Evolutionary conservation across 345 rosid species (phyloP).

Genomic region (Salix dunnii): DNA sequence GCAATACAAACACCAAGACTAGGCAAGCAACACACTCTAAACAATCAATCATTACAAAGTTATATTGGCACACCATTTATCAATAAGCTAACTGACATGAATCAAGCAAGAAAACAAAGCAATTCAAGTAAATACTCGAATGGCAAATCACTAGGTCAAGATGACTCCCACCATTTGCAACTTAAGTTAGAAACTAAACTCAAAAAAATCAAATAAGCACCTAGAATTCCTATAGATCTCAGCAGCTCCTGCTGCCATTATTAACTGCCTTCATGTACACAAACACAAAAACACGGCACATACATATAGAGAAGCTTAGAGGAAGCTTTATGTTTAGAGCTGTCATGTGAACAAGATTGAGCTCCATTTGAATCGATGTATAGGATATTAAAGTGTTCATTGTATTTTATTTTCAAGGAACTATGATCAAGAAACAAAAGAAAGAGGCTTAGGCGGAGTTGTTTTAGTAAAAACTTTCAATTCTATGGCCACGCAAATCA

Average conservation of each 20-base stretch:
- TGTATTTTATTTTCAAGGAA: neutral
- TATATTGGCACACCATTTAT: neutral
- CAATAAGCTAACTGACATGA: neutral
- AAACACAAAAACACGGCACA: neutral
- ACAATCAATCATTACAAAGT: neutral
- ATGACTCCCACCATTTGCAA: neutral
- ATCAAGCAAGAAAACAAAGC: neutral
- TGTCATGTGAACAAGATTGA: neutral
- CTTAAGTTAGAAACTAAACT: neutral
- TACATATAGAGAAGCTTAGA: neutral
- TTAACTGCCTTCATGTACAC: neutral
- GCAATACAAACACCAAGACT: neutral
- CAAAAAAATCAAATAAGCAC: neutral
- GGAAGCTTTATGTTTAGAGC: neutral
- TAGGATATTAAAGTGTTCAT: neutral
- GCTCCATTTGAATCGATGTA: neutral
- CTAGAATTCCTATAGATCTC: neutral
- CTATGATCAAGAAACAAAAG: neutral
- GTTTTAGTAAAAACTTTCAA: neutral
- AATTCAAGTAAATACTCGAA: neutral
- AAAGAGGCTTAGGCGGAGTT: neutral
- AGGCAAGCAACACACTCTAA: neutral
- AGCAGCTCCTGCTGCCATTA: neutral
- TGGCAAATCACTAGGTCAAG: neutral
- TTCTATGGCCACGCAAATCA: neutral